Conservation (phyloP, 257 asterid genomes). For the Lantana camara region DNA sequence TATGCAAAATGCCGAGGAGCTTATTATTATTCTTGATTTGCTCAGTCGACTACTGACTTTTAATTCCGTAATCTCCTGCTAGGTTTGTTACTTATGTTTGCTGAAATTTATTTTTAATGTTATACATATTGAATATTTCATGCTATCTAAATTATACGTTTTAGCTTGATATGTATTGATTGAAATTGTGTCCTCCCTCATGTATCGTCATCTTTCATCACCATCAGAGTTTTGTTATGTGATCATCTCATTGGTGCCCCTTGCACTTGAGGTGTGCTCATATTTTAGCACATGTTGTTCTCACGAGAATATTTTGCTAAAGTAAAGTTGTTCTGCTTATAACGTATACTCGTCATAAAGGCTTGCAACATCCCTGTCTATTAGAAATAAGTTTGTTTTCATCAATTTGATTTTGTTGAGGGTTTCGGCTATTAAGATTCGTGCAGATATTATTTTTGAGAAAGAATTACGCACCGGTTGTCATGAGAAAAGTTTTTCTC, state of each 20-base stretch:
- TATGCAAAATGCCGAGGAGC: slow-evolving; percentile 55
- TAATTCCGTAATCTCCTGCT: slow-evolving; percentile 59
- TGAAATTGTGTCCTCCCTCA: slow-evolving; percentile 4
- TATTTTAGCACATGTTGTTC: neutral
- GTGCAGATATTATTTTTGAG: neutral
- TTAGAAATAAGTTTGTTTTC: neutral
- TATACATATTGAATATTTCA: slow-evolving; percentile 15
- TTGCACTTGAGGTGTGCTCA: slow-evolving; percentile 13
- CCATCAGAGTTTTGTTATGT: neutral
- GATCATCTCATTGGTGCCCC: neutral
- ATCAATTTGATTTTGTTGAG: slow-evolving; percentile 5
- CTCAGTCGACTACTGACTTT: slow-evolving; percentile 75
- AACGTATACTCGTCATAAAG: neutral
- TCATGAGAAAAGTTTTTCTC: neutral
- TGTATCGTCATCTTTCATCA: neutral
- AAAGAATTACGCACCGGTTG: neutral
- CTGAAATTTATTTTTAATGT: slow-evolving; percentile 13
- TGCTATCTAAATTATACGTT: slow-evolving; percentile 3
- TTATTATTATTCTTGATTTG: slow-evolving; percentile 64
- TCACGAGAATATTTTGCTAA: neutral
- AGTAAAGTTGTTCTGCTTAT: neutral
- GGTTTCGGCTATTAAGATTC: neutral
- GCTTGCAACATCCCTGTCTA: neutral
- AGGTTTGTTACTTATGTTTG: slow-evolving; percentile 17
- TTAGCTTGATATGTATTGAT: slow-evolving; percentile 3